phyloP scores from a whole-genome alignment of 164 flowering plant genomes.

The Liquidambar formosana region DNA sequence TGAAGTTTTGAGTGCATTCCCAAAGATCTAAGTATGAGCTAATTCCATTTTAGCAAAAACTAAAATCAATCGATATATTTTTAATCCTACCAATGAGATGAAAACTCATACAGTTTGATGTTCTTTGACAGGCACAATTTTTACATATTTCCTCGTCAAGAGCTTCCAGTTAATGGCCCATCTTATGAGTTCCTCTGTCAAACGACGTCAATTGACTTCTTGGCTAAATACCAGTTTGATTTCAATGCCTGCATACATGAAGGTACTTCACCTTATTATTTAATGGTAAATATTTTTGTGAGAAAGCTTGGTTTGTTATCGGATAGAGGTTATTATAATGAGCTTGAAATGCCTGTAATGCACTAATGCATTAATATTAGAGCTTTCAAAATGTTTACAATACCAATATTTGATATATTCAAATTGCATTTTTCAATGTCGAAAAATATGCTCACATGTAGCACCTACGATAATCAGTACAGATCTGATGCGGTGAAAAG shows the following conservation, averaged over 20 bases:
- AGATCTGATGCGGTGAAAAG: neutral
- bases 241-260: constrained; percentile 84
- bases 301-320: no score
- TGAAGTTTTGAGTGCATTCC: no score
- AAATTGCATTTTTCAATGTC: no score
- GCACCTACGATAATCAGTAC: neutral
- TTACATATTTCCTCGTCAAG: constrained; percentile 88
- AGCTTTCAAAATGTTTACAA: neutral
- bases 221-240: constrained; percentile 87
- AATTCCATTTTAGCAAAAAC: no score
- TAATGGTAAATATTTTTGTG: no score
- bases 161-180: constrained; percentile 46
- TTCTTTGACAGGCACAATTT: constrained; percentile 73
- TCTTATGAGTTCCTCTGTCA: constrained; percentile 81
- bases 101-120: neutral
- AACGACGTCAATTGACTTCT: constrained; percentile 80
- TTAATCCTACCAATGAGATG: no score
- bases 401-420: neutral
- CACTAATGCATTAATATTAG: neutral
- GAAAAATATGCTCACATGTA: neutral
- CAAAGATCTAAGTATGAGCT: no score
- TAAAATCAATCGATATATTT: no score
- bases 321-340: neutral
- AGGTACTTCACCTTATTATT: constrained; percentile 40
- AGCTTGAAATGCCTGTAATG: neutral